Evolutionary conservation across 2,329 filamentous ascomycete genomes (phyloP).

Genomic region (Cercospora sojina): DNA sequence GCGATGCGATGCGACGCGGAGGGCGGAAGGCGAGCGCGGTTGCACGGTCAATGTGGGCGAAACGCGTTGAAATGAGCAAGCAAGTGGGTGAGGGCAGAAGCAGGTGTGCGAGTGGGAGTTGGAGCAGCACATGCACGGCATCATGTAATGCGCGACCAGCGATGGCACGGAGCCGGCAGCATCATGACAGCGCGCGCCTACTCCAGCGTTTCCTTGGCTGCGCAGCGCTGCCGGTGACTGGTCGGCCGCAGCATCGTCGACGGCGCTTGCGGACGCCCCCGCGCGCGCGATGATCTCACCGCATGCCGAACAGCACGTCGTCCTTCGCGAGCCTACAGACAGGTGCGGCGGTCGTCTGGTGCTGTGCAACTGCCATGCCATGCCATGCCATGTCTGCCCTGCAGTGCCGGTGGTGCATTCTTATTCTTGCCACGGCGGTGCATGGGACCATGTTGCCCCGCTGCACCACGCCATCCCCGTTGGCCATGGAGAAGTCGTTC

Average conservation of each 20-base stretch:
- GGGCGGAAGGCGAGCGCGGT: background rate
- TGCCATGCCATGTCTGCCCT: too few species aligned
- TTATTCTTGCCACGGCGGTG: background rate
- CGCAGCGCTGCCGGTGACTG: background rate
- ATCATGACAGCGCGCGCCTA: background rate
- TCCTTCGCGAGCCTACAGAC: background rate
- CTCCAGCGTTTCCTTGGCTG: background rate
- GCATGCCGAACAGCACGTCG: background rate
- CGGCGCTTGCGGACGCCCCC: background rate
- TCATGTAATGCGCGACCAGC: background rate
- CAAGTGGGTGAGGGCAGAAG: background rate
- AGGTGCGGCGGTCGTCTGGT: background rate
- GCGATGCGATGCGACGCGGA: background rate
- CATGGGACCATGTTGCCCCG: background rate
- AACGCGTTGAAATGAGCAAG: background rate
- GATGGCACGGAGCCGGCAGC: background rate
- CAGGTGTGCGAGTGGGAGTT: background rate
- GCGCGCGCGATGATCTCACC: slow-evolving; percentile 1
- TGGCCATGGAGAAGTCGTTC: background rate
- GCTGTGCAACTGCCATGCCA: background rate
- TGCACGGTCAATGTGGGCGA: background rate
- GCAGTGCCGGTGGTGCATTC: too few species aligned
- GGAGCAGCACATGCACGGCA: slow-evolving; percentile 1
- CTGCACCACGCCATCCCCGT: background rate
- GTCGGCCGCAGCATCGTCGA: background rate